These are phyloP conservation scores for Trypanosoma boissoni DNA, from an alignment of 208 protist species.

Conservation along the genomic window DNA sequence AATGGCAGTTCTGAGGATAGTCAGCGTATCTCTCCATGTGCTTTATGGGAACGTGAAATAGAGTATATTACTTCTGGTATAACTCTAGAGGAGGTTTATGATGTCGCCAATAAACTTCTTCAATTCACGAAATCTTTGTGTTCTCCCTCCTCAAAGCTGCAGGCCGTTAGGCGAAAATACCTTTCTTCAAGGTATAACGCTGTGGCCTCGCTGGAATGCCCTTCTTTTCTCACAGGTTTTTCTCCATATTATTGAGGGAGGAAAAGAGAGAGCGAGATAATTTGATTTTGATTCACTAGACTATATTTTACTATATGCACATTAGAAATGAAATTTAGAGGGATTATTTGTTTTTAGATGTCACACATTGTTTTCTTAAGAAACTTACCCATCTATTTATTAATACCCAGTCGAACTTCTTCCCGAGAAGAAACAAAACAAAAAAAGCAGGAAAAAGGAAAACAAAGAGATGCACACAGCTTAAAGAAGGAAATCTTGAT, in stretches of 20 bases:
- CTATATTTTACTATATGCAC: not conserved
- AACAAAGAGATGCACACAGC: constrained; percentile 11
- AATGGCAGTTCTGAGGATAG: constrained; percentile 25
- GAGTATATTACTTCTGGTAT: constrained; percentile 34
- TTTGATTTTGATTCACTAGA: constrained; percentile 4
- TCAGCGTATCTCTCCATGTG: constrained; percentile 11
- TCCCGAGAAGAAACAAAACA: too few species aligned
- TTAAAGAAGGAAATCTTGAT: constrained; percentile 7
- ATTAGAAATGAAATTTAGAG: too few species aligned
- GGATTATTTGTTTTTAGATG: not conserved
- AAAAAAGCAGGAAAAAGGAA: too few species aligned
- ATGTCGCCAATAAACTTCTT: constrained; percentile 46
- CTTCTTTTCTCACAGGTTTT: constrained; percentile 22
- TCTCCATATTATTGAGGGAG: constrained; percentile 12
- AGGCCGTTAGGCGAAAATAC: constrained; percentile 67
- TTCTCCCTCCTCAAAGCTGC: constrained; percentile 48
- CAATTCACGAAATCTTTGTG: constrained; percentile 51
- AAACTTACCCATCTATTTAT: not conserved
- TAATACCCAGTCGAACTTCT: too few species aligned
- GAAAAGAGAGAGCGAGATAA: not conserved
- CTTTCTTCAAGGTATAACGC: constrained; percentile 36
- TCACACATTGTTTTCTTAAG: constrained; percentile 4
- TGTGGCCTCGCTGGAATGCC: constrained; percentile 53
- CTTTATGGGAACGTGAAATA: constrained; percentile 53
- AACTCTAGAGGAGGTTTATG: constrained; percentile 38